Conservation (phyloP, 2,329 filamentous ascomycete genomes). For the Dothidotthia symphoricarpi region DNA sequence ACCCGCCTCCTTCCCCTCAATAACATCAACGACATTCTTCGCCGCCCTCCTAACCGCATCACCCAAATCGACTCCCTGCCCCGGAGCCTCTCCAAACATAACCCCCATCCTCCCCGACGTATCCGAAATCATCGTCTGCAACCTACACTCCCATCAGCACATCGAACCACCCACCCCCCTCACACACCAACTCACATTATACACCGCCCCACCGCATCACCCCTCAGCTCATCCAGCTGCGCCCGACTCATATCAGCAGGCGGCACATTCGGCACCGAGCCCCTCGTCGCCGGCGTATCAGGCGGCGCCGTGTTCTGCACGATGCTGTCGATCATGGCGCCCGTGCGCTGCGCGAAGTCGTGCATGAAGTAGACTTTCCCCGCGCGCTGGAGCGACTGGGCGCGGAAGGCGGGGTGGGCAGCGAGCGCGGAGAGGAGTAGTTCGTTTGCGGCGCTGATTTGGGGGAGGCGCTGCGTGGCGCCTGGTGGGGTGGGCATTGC, state of each 20-base stretch:
- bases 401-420: constrained; percentile 10
- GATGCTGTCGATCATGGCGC: constrained; percentile 14
- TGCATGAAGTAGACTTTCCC: constrained; percentile 20
- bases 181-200: constrained; percentile 3
- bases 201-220: constrained; percentile 13
- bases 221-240: constrained; percentile 9
- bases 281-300: constrained; percentile 10
- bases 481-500: neutral
- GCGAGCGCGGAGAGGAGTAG: constrained; percentile 12
- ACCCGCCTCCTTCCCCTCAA: neutral
- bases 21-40: neutral
- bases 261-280: constrained; percentile 4
- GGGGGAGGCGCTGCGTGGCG: constrained; percentile 4
- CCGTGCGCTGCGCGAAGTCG: constrained; percentile 14
- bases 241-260: constrained; percentile 7
- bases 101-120: constrained; percentile 5
- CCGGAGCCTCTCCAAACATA: constrained; percentile 11
- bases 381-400: constrained; percentile 5
- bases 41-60: constrained; percentile 11
- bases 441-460: constrained; percentile 6
- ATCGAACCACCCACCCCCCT: no score
- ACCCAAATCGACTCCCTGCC: constrained; percentile 8
- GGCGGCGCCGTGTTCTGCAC: constrained; percentile 8
- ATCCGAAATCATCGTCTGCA: constrained; percentile 11
- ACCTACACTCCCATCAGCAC: neutral